Evolutionary conservation across 805 yeast species (phyloP).

Genomic region (Lipomyces kockii): DNA sequence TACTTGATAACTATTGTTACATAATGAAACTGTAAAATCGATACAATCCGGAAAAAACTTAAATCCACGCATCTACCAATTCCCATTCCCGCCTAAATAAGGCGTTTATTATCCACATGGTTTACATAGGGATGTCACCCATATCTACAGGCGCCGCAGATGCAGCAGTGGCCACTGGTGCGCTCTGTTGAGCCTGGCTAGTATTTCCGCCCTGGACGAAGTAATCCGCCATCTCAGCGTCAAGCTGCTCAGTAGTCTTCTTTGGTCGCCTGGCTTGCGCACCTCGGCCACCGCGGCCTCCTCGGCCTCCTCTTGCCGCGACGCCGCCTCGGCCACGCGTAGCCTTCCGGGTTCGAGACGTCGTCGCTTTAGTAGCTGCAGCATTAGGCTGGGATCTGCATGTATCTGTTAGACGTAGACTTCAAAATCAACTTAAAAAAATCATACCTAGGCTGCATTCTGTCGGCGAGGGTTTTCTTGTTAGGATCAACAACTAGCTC

Average conservation of each 20-base stretch:
- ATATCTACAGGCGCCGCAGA: constrained; percentile 34
- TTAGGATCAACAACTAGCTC: constrained; percentile 88
- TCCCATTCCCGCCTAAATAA: not conserved
- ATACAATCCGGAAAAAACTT: not conserved
- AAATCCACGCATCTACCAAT: not conserved
- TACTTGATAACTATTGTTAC: not conserved
- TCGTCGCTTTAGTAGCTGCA: constrained; percentile 14
- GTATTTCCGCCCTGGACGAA: constrained; percentile 49
- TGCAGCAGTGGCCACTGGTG: constrained; percentile 21
- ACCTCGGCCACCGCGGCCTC: constrained; percentile 25
- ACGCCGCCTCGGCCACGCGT: constrained; percentile 8
- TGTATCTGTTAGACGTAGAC: constrained; percentile 18
- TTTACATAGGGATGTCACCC: constrained; percentile 40
- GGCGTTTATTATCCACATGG: not conserved
- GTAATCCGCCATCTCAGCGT: constrained; percentile 97
- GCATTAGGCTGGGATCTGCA: constrained; percentile 21
- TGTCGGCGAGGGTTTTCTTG: constrained; percentile 37
- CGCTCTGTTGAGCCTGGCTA: constrained; percentile 28
- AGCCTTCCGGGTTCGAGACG: constrained; percentile 12
- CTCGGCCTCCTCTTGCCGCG: constrained; percentile 35
- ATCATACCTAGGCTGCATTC: constrained; percentile 27
- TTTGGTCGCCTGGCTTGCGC: constrained; percentile 50
- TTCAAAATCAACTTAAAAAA: not conserved
- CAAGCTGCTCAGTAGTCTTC: constrained; percentile 90
- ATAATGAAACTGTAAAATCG: not conserved